Percentiles rank a stretch among this genome's conserved stretches.
These are phyloP conservation scores for Saccharata proteae DNA, from an alignment of 2,329 filamentous ascomycete genomes.

Conservation along the genomic window DNA sequence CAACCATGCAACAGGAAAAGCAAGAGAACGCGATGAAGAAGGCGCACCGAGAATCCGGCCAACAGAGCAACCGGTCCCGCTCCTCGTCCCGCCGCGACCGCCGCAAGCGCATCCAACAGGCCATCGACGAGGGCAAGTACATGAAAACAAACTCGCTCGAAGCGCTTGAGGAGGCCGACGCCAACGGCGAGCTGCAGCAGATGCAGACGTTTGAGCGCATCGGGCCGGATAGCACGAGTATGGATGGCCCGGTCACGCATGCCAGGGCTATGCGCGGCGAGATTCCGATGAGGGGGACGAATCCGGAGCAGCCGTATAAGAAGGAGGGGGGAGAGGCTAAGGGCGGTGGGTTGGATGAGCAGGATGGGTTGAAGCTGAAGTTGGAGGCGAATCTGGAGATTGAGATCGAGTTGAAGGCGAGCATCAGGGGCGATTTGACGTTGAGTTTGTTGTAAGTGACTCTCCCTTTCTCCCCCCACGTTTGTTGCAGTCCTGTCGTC, in stretches of 20 bases:
- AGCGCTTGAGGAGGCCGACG: conserved; percentile 40
- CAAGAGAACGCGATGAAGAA: conserved; percentile 29
- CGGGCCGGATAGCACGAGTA: conserved; percentile 42
- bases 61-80: conserved; percentile 32
- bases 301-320: conserved; percentile 37
- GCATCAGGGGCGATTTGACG: conserved; percentile 74
- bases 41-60: conserved; percentile 23
- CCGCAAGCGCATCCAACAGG: conserved; percentile 33
- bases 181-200: conserved; percentile 33
- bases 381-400: conserved; percentile 71
- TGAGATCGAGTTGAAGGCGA: conserved; percentile 75
- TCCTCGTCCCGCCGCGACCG: conserved; percentile 36
- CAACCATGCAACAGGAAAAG: conserved; percentile 35
- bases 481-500: too few species aligned
- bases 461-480: too few species aligned
- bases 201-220: conserved; percentile 44
- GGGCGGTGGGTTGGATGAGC: conserved; percentile 35
- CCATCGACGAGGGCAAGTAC: conserved; percentile 35
- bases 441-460: conserved; percentile 66
- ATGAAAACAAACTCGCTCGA: conserved; percentile 39
- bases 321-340: conserved; percentile 27
- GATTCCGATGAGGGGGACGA: conserved; percentile 40
- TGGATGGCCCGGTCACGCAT: conserved; percentile 44
- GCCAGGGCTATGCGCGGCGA: conserved; percentile 42
- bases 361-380: conserved; percentile 58